These are phyloP conservation scores for Kondoa subrosea DNA, from an alignment of 768 basidiomycete species.

Conservation along the genomic window DNA sequence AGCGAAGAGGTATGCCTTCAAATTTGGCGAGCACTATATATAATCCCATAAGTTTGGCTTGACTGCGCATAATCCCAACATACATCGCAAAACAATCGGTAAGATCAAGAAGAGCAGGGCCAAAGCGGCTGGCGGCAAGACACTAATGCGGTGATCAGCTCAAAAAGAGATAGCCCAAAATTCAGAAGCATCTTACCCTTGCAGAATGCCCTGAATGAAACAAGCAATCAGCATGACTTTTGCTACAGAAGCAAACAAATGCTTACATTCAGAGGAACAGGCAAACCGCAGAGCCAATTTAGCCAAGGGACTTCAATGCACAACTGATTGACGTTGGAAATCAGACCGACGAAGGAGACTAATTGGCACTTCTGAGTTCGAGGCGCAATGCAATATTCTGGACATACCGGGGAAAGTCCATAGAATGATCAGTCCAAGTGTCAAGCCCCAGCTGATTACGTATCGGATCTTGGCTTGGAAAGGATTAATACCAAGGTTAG, in stretches of 20 bases:
- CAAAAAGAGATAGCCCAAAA: slow-evolving; percentile 42
- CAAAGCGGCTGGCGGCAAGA: slow-evolving; percentile 69
- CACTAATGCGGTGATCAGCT: slow-evolving; percentile 35
- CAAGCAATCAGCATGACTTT: background rate
- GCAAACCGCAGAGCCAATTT: slow-evolving; percentile 63
- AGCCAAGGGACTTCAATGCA: slow-evolving; percentile 54
- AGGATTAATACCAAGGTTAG: slow-evolving; percentile 69
- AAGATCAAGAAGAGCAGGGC: slow-evolving; percentile 83
- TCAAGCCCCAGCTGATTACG: slow-evolving; percentile 53
- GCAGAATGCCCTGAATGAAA: slow-evolving; percentile 49
- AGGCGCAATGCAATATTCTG: too few species aligned
- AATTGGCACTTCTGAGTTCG: too few species aligned
- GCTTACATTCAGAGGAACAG: slow-evolving; percentile 28
- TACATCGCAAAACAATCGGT: slow-evolving; percentile 53
- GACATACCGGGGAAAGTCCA: slow-evolving; percentile 92
- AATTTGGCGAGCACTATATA: slow-evolving; percentile 58
- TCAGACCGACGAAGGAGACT: slow-evolving; percentile 67
- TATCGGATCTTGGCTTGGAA: slow-evolving; percentile 61
- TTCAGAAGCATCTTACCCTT: slow-evolving; percentile 80
- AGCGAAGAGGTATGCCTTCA: slow-evolving; percentile 76
- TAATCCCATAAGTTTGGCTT: slow-evolving; percentile 56
- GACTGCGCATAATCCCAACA: background rate
- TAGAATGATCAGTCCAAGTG: slow-evolving; percentile 60
- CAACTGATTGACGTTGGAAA: slow-evolving; percentile 63
- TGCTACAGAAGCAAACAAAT: background rate